Evolutionary conservation across 257 asterid genomes (phyloP), one percentile per base, ranked within the genome.

Genomic region (Lithospermum erythrorhizon): DNA sequence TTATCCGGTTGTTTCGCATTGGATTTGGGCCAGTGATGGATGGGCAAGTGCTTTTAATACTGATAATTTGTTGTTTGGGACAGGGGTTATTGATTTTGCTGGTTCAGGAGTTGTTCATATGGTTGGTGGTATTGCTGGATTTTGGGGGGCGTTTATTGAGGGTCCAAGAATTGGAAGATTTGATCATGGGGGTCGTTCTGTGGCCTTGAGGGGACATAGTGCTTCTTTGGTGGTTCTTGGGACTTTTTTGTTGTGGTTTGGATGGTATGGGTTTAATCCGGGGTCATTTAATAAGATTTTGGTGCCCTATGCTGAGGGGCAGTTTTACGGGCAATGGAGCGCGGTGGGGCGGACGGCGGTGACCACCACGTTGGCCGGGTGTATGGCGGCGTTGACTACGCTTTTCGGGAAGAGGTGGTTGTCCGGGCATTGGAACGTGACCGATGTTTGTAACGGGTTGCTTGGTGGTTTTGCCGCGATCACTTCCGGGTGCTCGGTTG

Each of bases 261-360:
- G 96, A 0, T 88, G 96, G 96, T 86, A 86, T 74, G 97, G 97
- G 21, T 89, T 89, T 58, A 89, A 89, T 32, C 97, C 97, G 16
- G 97, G 97, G 13, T 90, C 97, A 0, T 90, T 90, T 30, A 79
- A 66, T 61, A 78, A 67, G 52, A 89, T 89, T 16, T 66, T 75
- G 0, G 9, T 6, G n/a, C 53, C 95, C 0, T 90, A 90, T 59
- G 13, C 21, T 0, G 22, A 63, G 1, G 90, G 88, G 4, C 64
- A 0, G 29, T 83, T 78, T 64, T 90, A 90, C 72, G 97, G 97
- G 2, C 95, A 87, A 59, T 90, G 97, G 97, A 84, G 95, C 6
- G 97, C 97, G 13, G 95, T 89, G 9, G 97, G 97, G 0, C 72
- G 97, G 0, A 89, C 97, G 16, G 97, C 97, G 9, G 97, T 90